phyloP scores from a whole-genome alignment of 2,329 filamentous ascomycete species.

The Samsoniella hepiali region DNA sequence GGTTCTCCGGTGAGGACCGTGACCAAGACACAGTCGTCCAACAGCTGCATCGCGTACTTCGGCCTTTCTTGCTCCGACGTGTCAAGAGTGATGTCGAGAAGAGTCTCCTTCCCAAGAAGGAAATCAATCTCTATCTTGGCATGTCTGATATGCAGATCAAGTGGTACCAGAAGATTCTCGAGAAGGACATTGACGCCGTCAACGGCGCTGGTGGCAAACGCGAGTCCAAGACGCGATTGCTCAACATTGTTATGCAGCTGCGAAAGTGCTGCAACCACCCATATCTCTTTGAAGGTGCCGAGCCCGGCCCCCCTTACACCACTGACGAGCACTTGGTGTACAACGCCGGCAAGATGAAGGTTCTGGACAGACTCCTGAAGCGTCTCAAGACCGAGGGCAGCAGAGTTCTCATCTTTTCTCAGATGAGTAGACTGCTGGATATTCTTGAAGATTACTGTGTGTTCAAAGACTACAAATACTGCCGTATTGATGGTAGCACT shows the following conservation, averaged over 20 bases:
- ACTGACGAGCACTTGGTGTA: slow-evolving; percentile 93
- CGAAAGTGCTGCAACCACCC: slow-evolving; percentile 99
- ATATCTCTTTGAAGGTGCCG: slow-evolving; percentile 95
- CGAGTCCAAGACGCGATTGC: slow-evolving; percentile 91
- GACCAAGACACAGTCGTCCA: slow-evolving; percentile 96
- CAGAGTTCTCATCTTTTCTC: slow-evolving; percentile 96
- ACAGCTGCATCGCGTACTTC: slow-evolving; percentile 87
- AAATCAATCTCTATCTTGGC: slow-evolving; percentile 92
- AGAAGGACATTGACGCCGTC: slow-evolving; percentile 98
- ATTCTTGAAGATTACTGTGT: slow-evolving; percentile 98
- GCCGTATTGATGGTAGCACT: slow-evolving; percentile 93
- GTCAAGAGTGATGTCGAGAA: slow-evolving; percentile 99
- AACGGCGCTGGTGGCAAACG: slow-evolving; percentile 95
- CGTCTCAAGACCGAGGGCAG: slow-evolving; percentile 84
- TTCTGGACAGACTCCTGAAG: slow-evolving; percentile 86
- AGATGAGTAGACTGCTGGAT: slow-evolving; percentile 96
- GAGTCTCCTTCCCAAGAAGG: slow-evolving; percentile 94
- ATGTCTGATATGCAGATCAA: slow-evolving; percentile 99
- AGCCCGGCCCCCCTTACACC: slow-evolving; percentile 95
- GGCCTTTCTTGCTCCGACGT: slow-evolving; percentile 89
- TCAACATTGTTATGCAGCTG: slow-evolving; percentile 99
- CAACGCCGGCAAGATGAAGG: slow-evolving; percentile 96
- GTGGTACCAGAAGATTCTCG: slow-evolving; percentile 98
- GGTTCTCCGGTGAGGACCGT: slow-evolving; percentile 87
- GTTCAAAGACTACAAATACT: slow-evolving; percentile 92